Conservation (phyloP, 768 basidiomycete genomes). For the Suillus americanus region DNA sequence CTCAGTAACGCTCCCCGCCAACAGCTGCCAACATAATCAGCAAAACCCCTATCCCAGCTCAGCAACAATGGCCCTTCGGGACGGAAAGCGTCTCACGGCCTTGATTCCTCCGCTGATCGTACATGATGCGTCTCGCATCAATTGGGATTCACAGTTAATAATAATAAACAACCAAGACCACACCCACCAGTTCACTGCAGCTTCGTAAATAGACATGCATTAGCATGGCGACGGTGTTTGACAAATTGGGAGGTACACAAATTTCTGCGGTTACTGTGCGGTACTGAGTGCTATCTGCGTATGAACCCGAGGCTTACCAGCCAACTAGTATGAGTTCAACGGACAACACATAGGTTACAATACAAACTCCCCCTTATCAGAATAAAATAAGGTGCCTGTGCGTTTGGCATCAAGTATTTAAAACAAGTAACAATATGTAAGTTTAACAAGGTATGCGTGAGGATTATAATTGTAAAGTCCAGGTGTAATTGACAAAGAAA, state of each 20-base stretch:
- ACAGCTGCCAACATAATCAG: neutral
- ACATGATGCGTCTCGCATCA: constrained; percentile 2
- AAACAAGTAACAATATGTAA: neutral
- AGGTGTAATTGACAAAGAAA: neutral
- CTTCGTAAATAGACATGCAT: neutral
- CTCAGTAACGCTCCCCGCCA: neutral
- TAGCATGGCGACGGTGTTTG: neutral
- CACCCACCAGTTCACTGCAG: neutral
- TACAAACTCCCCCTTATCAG: neutral
- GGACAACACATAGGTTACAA: neutral
- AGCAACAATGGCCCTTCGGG: neutral
- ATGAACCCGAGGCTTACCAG: neutral
- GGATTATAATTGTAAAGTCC: constrained; percentile 1
- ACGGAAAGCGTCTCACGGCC: neutral
- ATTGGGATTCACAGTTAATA: neutral
- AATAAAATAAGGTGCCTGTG: neutral
- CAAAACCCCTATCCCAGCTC: neutral
- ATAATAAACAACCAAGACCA: neutral
- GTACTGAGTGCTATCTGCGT: neutral
- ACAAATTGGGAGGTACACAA: neutral
- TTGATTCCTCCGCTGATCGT: constrained; percentile 1
- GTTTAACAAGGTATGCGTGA: neutral
- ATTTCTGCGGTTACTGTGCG: neutral
- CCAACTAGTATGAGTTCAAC: neutral
- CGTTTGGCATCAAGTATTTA: neutral